These are phyloP conservation scores for Strigomonas culicis DNA, from an alignment of 208 protist genomes.

Conservation along the genomic window DNA sequence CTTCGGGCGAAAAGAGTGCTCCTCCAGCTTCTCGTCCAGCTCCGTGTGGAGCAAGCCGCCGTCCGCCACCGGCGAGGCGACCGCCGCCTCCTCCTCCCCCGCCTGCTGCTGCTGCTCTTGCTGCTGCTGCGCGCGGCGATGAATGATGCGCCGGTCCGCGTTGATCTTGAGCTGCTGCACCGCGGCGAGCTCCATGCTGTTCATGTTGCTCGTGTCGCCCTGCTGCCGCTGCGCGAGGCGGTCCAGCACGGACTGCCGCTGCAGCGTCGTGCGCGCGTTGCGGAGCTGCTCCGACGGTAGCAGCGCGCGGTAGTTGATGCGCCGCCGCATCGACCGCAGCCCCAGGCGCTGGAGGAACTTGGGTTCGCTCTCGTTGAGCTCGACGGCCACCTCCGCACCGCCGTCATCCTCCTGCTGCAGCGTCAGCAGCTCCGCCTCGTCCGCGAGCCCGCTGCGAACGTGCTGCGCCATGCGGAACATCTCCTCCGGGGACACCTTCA, in stretches of 20 bases:
- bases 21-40: constrained; percentile 56
- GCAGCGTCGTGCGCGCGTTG: constrained; percentile 66
- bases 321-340: constrained; percentile 45
- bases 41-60: constrained; percentile 57
- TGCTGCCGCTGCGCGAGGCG: constrained; percentile 51
- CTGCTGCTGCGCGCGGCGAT: constrained; percentile 25
- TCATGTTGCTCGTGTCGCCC: constrained; percentile 49
- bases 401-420: constrained; percentile 65
- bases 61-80: constrained; percentile 9
- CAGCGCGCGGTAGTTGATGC: constrained; percentile 78
- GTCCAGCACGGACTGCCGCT: constrained; percentile 75
- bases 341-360: constrained; percentile 64
- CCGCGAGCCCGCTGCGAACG: constrained; percentile 74
- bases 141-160: constrained; percentile 75
- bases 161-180: constrained; percentile 73
- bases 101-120: constrained; percentile 27
- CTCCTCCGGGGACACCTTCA: constrained; percentile 85
- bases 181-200: constrained; percentile 75
- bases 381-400: constrained; percentile 49
- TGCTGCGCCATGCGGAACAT: constrained; percentile 85
- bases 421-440: constrained; percentile 75
- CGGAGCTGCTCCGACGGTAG: constrained; percentile 80
- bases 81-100: constrained; percentile 10
- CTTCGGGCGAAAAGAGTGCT: constrained; percentile 51
- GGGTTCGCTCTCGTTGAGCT: constrained; percentile 86